These are phyloP conservation scores for Penicillium verhagenii DNA, from an alignment of 495 filamentous ascomycete species.

Conservation along the genomic window DNA sequence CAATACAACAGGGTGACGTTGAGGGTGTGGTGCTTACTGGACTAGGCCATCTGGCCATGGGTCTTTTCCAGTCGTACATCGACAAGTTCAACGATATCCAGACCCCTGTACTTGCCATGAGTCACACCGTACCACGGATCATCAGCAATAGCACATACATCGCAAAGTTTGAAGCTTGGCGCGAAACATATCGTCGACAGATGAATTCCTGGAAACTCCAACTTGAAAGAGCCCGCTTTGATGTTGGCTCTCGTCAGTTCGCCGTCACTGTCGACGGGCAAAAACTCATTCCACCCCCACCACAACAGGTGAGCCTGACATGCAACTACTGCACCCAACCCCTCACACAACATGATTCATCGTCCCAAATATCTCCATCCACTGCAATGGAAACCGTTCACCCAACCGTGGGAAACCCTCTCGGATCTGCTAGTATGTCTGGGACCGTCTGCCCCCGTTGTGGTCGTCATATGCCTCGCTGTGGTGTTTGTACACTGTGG, in stretches of 20 bases:
- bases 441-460: slow-evolving; percentile 77
- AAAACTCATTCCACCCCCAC: slow-evolving; percentile 61
- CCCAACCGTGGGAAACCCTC: slow-evolving; percentile 36
- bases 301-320: slow-evolving; percentile 74
- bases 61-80: slow-evolving; percentile 85
- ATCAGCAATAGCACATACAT: slow-evolving; percentile 58
- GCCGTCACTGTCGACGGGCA: slow-evolving; percentile 61
- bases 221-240: slow-evolving; percentile 61
- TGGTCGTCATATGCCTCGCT: slow-evolving; percentile 83
- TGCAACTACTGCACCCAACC: slow-evolving; percentile 78
- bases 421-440: slow-evolving; percentile 38
- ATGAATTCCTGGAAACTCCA: slow-evolving; percentile 75
- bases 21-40: slow-evolving; percentile 89
- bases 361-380: slow-evolving; percentile 35
- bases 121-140: slow-evolving; percentile 77
- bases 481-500: slow-evolving; percentile 81
- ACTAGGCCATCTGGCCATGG: slow-evolving; percentile 71
- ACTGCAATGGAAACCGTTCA: slow-evolving; percentile 36
- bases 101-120: slow-evolving; percentile 81
- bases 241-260: slow-evolving; percentile 57
- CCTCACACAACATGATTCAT: slow-evolving; percentile 44
- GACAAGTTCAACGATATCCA: slow-evolving; percentile 84
- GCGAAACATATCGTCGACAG: slow-evolving; percentile 73
- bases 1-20: slow-evolving; percentile 73
- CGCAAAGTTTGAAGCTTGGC: slow-evolving; percentile 72